phyloP scores from a whole-genome alignment of 495 filamentous ascomycete species.

The Penicillium silybi region DNA sequence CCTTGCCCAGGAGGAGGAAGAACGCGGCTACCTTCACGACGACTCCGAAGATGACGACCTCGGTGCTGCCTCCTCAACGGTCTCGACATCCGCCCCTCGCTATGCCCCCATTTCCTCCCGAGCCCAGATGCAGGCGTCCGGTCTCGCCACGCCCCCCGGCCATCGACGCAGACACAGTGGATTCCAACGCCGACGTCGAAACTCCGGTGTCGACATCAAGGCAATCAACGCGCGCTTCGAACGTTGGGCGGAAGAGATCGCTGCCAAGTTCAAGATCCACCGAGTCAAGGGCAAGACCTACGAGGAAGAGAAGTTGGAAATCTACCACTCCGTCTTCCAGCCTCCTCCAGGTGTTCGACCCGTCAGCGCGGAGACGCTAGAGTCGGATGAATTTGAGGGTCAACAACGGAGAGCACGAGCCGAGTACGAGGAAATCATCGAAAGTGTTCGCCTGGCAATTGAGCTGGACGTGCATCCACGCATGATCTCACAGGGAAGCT shows the following conservation, averaged over 20 bases:
- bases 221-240: conserved; percentile 97
- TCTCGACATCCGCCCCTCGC: conserved; percentile 59
- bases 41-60: conserved; percentile 68
- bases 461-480: conserved; percentile 88
- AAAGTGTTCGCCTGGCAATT: conserved; percentile 85
- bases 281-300: conserved; percentile 68
- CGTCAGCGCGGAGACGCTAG: conserved; percentile 69
- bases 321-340: conserved; percentile 95
- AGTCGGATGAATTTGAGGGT: conserved; percentile 51
- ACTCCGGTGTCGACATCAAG: conserved; percentile 94
- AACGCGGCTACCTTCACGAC: conserved; percentile 53
- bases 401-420: conserved; percentile 62
- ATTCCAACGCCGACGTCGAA: conserved; percentile 59
- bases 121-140: conserved; percentile 46
- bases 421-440: conserved; percentile 85
- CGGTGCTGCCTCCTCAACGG: conserved; percentile 52
- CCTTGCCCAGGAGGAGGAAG: conserved; percentile 85
- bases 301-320: conserved; percentile 87
- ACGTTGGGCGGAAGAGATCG: conserved; percentile 97
- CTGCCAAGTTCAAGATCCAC: conserved; percentile 89
- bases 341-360: conserved; percentile 80
- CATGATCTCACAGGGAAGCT: conserved; percentile 95
- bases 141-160: conserved; percentile 34
- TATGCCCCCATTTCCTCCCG: conserved; percentile 62
- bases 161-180: conserved; percentile 45